Base-by-base conservation (phyloP, 176 grass and related monocot genomes). In the Cenchrus americanus region DNA sequence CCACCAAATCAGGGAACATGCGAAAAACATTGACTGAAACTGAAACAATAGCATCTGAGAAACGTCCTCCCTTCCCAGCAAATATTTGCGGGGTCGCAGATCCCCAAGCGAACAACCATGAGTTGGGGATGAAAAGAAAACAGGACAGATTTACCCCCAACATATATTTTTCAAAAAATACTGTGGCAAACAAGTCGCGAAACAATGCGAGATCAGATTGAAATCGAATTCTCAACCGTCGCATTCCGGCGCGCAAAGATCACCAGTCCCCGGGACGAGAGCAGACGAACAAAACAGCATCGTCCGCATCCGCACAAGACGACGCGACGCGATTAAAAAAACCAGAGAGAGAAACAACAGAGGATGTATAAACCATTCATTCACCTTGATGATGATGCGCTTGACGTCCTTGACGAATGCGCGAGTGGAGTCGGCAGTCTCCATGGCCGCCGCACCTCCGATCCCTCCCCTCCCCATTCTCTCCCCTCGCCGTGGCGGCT, bases 311-410 rank as follows among this genome's bases (percentile, higher is more conserved):
- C 5, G 2, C 10, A 46, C 12, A 0, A 26, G 71, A 63, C 62
- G 82, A 50, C 19, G 71, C 62, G 82, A 50, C 19, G 71, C 3
- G 5, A 55, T 6, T 18, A 54, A 78, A 67, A 73, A 53, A 41
- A 60, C 21, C 24, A 27, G 23, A 46, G 22, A 46, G 22, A 6
- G 34, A 44, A 18, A 41, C 14, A 17, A 37, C 6, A 12, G 5
- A 68, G 5, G 1, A 43, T 17, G 14, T 5, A 54, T 1, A 22
- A 8, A 11, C 1, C 17, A 18, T 44, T 3, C 1, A 6, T 27
- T 64, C 27, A 99, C 97, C 88, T 99, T 99, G 48, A 99, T 80
- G 76, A 99, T 27, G 72, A 99, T 61, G 41, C 97, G 91, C 78
- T 87, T 92, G 14, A 99, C 97, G 62, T 90, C 86, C 57, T 63